Base-by-base conservation (phyloP, 1,284 basidiomycete species). In the Fomitopsis betulina region DNA sequence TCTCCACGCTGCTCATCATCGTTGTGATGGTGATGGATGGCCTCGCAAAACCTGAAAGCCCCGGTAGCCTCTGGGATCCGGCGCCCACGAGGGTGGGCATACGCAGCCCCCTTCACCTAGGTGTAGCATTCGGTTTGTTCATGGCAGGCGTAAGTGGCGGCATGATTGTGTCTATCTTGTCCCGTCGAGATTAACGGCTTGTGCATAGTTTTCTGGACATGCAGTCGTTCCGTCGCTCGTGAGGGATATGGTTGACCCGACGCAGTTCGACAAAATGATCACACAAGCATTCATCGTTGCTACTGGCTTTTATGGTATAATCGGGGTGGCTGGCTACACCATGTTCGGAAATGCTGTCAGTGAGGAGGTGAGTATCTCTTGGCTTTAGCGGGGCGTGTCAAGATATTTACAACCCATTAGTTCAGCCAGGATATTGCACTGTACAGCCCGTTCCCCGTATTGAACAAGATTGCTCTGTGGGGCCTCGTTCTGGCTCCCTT, bases 211-310 rank as follows among this genome's bases (percentile, higher is more conserved):
- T 67, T 89, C 94, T 5, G 94, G 95, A 1, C 96, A 98, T 71
- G 91, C 94, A 12, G 93, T 96, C 38, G 90, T 98, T 53, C 96
- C 96, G 6, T 93, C 90, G 9, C 73, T 98, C 15, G 93, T 91
- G 12, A 81, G 87, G 63, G 96, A 98, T 72, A 98, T 98, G 95
- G 75, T 78, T 55, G 85, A 95, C 65, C 94, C 94, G 1, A 77
- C 80, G 42, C 79, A 88, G 62, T 97, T 96, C 68, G 84, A 91
- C 70, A 75, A 73, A 49, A 94, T 96, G 89, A 89, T 93, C 63
- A 84, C 92, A 65, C 84, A 84, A 71, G 93, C 93, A n/a, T 96
- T 91, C 65, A 84, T 86, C 73, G 80, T 91, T 38, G 88, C 96
- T 1, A 94, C 92, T 0, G 75, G 80, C 35, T 79, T 96, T 37